Conservation (phyloP, 208 protist genomes). For the Leishmania major region DNA sequence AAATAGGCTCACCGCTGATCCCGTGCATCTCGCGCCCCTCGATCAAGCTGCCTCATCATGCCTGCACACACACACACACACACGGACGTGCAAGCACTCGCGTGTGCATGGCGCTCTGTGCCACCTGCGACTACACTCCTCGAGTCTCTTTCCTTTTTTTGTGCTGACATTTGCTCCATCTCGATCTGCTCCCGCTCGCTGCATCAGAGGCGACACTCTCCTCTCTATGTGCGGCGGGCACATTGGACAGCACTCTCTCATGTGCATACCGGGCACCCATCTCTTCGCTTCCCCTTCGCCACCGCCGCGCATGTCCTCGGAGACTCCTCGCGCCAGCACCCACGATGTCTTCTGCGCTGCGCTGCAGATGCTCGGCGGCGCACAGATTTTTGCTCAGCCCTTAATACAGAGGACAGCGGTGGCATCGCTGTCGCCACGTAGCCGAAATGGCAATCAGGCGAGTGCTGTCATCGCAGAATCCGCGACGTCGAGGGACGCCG, state of each 20-base stretch:
- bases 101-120: not conserved
- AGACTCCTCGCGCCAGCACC: conserved; percentile 14
- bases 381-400: not conserved
- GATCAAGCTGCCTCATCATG: not conserved
- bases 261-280: not conserved
- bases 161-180: not conserved
- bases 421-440: not conserved
- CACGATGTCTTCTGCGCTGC: conserved; percentile 17
- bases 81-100: not conserved
- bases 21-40: not conserved
- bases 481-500: not conserved
- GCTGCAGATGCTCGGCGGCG: not conserved
- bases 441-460: not conserved
- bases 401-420: not conserved
- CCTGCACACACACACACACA: not conserved
- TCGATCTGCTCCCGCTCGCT: not conserved
- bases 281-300: not conserved
- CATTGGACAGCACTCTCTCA: not conserved
- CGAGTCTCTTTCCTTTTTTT: not conserved
- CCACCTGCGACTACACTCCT: not conserved
- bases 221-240: not conserved
- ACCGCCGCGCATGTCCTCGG: not conserved
- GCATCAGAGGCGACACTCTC: not conserved
- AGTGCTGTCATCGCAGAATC: not conserved
- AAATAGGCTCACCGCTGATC: not conserved